A percentile compares a stretch with the other conserved stretches of the same genome.
Evolutionary conservation across 768 basidiomycete species (phyloP).

Genomic region (Amanita subjunquillea): DNA sequence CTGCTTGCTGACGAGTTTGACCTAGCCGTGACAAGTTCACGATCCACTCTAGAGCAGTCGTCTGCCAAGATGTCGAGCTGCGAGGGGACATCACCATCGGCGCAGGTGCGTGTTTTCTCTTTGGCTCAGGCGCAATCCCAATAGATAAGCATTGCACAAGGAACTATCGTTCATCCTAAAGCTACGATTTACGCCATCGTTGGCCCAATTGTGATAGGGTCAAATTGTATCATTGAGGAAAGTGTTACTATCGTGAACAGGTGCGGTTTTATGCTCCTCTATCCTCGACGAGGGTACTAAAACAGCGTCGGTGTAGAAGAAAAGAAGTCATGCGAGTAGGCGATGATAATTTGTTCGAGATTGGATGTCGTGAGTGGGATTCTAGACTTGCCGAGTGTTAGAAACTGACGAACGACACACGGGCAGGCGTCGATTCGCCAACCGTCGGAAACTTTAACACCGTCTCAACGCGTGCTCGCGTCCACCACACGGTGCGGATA

Average conservation of each 20-base stretch:
- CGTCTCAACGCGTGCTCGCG: constrained; percentile 72
- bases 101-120: constrained; percentile 34
- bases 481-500: constrained; percentile 76
- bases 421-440: constrained; percentile 75
- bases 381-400: neutral
- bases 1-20: constrained; percentile 3
- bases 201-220: constrained; percentile 85
- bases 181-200: constrained; percentile 87
- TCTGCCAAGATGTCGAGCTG: constrained; percentile 90
- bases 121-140: neutral
- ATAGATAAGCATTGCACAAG: constrained; percentile 20
- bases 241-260: constrained; percentile 84
- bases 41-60: constrained; percentile 83
- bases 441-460: constrained; percentile 81
- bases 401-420: neutral
- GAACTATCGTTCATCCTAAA: constrained; percentile 87
- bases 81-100: constrained; percentile 94
- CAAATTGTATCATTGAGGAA: constrained; percentile 88
- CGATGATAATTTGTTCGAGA: constrained; percentile 89
- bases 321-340: constrained; percentile 92
- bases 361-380: constrained; percentile 70
- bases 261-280: constrained; percentile 18
- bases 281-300: neutral
- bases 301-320: constrained; percentile 23
- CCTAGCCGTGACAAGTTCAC: constrained; percentile 78